Base-by-base conservation (phyloP, 148 eudicot genomes). In the Silene conica region DNA sequence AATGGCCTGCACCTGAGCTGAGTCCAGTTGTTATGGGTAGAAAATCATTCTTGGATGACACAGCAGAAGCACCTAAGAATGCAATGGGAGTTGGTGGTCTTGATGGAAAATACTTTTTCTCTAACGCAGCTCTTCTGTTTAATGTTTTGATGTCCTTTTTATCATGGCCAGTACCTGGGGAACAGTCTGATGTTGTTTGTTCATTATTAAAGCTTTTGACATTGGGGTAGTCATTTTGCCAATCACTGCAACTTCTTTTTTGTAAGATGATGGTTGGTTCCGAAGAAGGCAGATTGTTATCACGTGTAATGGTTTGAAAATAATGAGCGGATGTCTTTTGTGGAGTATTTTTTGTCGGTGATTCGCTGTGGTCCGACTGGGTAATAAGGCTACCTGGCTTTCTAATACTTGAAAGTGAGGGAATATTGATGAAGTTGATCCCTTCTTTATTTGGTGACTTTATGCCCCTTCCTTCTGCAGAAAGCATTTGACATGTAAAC, bases 381-480 rank as follows among this genome's bases (percentile, higher is more conserved):
- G 48, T 52, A 28, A 23, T 48, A 31, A 48, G 73, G 68, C 10
- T 50, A 56, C 69, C 59, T n/a, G 50, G 73, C 26, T 48, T 73
- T 67, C 69, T 59, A 55, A 60, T 68, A 25, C 50, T 10, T 68
- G 2, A 60, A 18, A 58, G 74, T 43, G 69, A 60, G 63, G 63
- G 73, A 67, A 38, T 60, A 9, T 34, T 55, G 22, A 54, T 63
- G 50, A 31, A 21, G 55, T 41, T 69, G 74, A 58, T 61, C 58
- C 28, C 38, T n/a, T 21, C 56, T 61, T 38, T 54, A 34, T n/a
- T 43, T 26, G 9, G 63, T 72, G 80, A 52, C 62, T 45, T 72
- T 67, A 80, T 76, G 3, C 34, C 73, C 64, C 79, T 76, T 21
- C 80, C 83, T 71, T 80, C 79, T 28, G 73, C 19, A 34, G 62